phyloP scores from a whole-genome alignment of 345 rosid species.

The Aurinia saxatilis region DNA sequence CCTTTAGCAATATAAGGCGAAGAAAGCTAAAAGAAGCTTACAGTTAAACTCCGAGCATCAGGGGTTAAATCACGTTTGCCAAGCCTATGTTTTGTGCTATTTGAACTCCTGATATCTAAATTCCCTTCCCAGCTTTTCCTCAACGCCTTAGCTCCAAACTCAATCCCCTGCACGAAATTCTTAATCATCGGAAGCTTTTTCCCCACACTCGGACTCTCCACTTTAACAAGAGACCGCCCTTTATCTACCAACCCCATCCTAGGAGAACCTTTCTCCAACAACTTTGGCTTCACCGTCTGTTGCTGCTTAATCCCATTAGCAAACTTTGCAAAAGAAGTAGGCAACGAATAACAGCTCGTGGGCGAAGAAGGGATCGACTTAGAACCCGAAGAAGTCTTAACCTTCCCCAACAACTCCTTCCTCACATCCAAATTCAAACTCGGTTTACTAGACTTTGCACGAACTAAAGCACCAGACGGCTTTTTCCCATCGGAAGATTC shows the following conservation, averaged over 20 bases:
- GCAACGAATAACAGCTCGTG: slow-evolving; percentile 78
- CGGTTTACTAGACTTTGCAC: slow-evolving; percentile 52
- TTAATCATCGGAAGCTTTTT: slow-evolving; percentile 54
- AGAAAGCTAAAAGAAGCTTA: slow-evolving; percentile 34
- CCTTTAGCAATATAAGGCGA: not conserved
- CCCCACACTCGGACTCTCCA: slow-evolving; percentile 37
- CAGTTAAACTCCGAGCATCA: slow-evolving; percentile 55
- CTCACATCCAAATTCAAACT: slow-evolving; percentile 47
- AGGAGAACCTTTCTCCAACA: slow-evolving; percentile 45
- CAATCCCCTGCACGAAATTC: slow-evolving; percentile 67
- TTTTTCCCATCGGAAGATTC: slow-evolving; percentile 38
- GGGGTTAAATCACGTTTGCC: slow-evolving; percentile 40
- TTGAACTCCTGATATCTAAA: slow-evolving; percentile 54
- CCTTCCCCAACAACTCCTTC: slow-evolving; percentile 48
- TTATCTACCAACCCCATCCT: slow-evolving; percentile 46
- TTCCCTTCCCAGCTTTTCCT: slow-evolving; percentile 99
- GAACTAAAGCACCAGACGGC: slow-evolving; percentile 21
- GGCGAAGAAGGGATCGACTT: slow-evolving; percentile 88
- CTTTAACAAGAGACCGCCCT: slow-evolving; percentile 39
- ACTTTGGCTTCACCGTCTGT: slow-evolving; percentile 41
- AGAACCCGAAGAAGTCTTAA: slow-evolving; percentile 48
- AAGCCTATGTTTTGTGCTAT: slow-evolving; percentile 36
- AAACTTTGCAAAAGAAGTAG: slow-evolving; percentile 79
- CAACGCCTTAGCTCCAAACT: slow-evolving; percentile 81
- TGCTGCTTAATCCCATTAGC: slow-evolving; percentile 74